Base-by-base conservation (phyloP, 306 rosid species). In the Ormosia emarginata region DNA sequence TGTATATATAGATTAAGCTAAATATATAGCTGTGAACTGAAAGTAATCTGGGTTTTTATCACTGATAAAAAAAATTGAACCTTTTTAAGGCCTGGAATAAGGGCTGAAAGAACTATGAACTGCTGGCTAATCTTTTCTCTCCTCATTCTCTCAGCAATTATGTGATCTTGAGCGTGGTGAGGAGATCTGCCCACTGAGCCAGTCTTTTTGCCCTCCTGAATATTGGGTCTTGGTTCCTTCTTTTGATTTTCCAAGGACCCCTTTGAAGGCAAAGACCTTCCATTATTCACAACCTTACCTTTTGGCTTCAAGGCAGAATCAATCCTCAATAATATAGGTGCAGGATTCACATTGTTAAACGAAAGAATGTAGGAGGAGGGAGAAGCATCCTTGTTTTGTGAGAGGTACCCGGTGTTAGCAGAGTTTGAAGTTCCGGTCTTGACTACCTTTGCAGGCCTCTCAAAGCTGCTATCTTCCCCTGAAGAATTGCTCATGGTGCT, bases 21-120 rank as follows among this genome's bases (percentile, higher is more conserved):
- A 24, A 24, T 1, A 24, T 24, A 24, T 24, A 24, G 24, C 24
- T 24, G 24, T 24, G 24, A 24, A 24, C 24, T 24, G 24, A 49
- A 49, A 50, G 3, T 33, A 55, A 67, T 43, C 8, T 41, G 67
- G 56, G 34, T 53, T 17, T 17, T 49, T 8, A 14, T 18, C 7
- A 52, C 3, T 53, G 32, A 65, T 41, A 12, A 66, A 24, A 50
- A 37, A 69, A 30, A 59, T 0, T 17, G 39, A 52, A 94, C 98
- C 98, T 93, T 94, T 81, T 91, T 92, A 6, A 91, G 86, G 67
- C 86, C 89, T 12, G 98, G 98, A 68, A 92, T 83, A 39, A 94
- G 86, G 52, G 93, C 92, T 0, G 97, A 92, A 61, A 94, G 96
- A 14, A 97, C 93, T 17, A 94, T 90, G 84, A 94, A 92, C 40